phyloP scores from a whole-genome alignment of 228 moss, liverwort and hornwort genomes.

The Sphagnum magellanicum region DNA sequence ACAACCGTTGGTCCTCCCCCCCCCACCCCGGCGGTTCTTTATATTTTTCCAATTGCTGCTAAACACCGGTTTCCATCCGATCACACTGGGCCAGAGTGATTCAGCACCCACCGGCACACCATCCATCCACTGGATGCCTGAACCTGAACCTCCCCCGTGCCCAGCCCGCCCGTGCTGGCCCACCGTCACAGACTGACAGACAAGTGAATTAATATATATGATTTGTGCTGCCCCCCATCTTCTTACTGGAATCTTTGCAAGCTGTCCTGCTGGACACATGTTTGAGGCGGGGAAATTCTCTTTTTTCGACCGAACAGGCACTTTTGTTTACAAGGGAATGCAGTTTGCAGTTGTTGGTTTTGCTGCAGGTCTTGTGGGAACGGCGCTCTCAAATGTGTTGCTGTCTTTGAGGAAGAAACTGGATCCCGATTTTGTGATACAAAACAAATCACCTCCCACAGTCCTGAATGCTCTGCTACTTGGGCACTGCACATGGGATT shows the following conservation, averaged over 20 bases:
- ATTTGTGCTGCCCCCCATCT: slow-evolving; percentile 36
- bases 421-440: slow-evolving; percentile 56
- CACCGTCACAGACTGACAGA: no score
- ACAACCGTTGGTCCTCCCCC: no score
- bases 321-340: slow-evolving; percentile 76
- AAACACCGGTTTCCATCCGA: no score
- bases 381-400: slow-evolving; percentile 59
- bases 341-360: slow-evolving; percentile 85
- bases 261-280: slow-evolving; percentile 86
- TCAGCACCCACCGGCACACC: no score
- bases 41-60: no score
- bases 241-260: slow-evolving; percentile 71
- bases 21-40: no score
- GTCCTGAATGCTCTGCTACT: slow-evolving; percentile 71
- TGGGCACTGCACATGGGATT: slow-evolving; percentile 96
- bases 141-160: no score
- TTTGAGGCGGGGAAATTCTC: slow-evolving; percentile 81
- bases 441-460: slow-evolving; percentile 65
- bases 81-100: no score
- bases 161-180: no score
- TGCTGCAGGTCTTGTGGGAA: slow-evolving; percentile 74
- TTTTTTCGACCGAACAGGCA: slow-evolving; percentile 58
- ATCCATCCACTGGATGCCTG: no score
- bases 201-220: no score
- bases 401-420: slow-evolving; percentile 61